Conservation (phyloP, 106 monocot genomes). For the Vanilla planifolia region DNA sequence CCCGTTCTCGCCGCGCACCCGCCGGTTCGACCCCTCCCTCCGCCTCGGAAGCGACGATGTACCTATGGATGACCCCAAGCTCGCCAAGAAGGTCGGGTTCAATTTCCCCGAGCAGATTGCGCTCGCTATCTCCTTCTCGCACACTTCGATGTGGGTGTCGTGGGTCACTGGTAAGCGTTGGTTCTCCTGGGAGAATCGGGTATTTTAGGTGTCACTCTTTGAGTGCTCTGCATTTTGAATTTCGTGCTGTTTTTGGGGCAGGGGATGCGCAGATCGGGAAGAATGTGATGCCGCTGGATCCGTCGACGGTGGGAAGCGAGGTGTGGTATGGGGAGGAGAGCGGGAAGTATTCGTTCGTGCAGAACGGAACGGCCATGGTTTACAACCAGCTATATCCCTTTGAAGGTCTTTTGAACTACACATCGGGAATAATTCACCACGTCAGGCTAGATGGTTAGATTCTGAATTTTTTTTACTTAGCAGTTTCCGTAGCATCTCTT, state of each 20-base stretch:
- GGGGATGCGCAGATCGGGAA: conserved; percentile 68
- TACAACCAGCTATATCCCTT: conserved; percentile 86
- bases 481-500: too few species aligned
- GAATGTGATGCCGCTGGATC: conserved; percentile 42
- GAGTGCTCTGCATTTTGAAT: not conserved
- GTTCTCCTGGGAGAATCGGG: not conserved
- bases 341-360: conserved; percentile 22
- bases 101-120: conserved; percentile 78
- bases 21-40: conserved; percentile 49
- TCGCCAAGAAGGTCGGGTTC: conserved; percentile 34
- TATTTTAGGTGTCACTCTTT: not conserved
- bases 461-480: not conserved
- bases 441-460: conserved; percentile 47
- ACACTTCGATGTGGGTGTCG: conserved; percentile 74
- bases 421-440: conserved; percentile 82
- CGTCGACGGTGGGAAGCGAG: conserved; percentile 44
- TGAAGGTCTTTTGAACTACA: conserved; percentile 72
- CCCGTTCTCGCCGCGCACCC: conserved; percentile 61
- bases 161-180: conserved; percentile 69
- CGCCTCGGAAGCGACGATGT: conserved; percentile 72
- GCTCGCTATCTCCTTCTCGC: conserved; percentile 60
- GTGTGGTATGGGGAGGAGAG: conserved; percentile 68
- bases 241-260: conserved; percentile 3
- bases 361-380: conserved; percentile 33
- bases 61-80: conserved; percentile 47